Evolutionary conservation across 2,329 filamentous ascomycete species (phyloP).

Genomic region (Apiospora malaysiana): DNA sequence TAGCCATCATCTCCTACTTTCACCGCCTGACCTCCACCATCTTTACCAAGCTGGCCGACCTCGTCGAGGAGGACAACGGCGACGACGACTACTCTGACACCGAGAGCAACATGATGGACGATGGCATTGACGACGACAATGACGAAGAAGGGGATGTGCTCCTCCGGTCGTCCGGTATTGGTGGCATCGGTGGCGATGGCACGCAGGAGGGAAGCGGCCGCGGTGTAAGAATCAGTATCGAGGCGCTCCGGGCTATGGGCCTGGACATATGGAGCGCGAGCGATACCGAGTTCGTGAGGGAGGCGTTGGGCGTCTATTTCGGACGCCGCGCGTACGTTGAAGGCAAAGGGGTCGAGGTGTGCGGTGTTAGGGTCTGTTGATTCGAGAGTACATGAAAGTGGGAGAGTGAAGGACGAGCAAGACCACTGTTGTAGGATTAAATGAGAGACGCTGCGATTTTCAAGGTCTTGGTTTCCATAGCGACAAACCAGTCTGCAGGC

Average conservation of each 20-base stretch:
- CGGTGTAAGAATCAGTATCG: slow-evolving; percentile 63
- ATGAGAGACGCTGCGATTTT: not conserved
- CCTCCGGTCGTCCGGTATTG: slow-evolving; percentile 21
- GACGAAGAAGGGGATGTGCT: slow-evolving; percentile 37
- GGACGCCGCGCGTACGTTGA: slow-evolving; percentile 66
- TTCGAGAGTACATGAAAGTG: not conserved
- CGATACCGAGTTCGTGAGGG: slow-evolving; percentile 72
- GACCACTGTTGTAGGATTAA: not conserved
- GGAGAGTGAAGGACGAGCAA: too few species aligned
- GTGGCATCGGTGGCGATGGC: slow-evolving; percentile 30
- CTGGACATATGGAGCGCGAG: slow-evolving; percentile 77
- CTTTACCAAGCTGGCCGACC: slow-evolving; percentile 61
- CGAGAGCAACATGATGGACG: slow-evolving; percentile 9
- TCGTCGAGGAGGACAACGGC: slow-evolving; percentile 35
- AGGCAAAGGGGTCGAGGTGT: slow-evolving; percentile 75
- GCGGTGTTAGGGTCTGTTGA: slow-evolving; percentile 72
- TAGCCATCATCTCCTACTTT: slow-evolving; percentile 81
- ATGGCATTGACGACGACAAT: slow-evolving; percentile 42
- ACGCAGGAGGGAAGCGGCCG: slow-evolving; percentile 41
- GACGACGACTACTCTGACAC: not conserved
- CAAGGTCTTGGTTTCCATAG: not conserved
- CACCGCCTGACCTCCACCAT: slow-evolving; percentile 75
- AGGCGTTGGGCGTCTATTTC: slow-evolving; percentile 70
- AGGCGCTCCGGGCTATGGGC: slow-evolving; percentile 73
- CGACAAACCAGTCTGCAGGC: not conserved